Percentiles rank a stretch among this genome's conserved stretches.
These are phyloP conservation scores for Sporisorium sorghi DNA, from an alignment of 1,284 basidiomycete species.

Conservation along the genomic window DNA sequence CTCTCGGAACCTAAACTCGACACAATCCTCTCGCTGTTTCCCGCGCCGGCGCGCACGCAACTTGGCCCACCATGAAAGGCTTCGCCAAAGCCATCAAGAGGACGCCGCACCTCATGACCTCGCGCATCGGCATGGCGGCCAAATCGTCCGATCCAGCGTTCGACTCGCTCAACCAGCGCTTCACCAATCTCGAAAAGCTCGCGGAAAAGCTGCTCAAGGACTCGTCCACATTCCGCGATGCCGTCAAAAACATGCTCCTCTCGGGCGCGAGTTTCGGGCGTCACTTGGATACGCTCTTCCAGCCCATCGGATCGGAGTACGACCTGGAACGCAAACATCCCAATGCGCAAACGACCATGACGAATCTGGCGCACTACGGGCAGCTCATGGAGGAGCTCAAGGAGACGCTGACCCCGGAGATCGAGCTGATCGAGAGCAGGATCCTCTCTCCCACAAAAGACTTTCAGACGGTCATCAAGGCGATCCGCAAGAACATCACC, in stretches of 20 bases:
- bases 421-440: conserved; percentile 92
- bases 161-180: conserved; percentile 72
- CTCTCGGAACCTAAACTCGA: too few species aligned
- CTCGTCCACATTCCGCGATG: conserved; percentile 84
- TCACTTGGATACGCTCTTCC: conserved; percentile 78
- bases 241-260: conserved; percentile 76
- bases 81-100: conserved; percentile 63
- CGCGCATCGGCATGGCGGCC: conserved; percentile 64
- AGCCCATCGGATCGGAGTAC: conserved; percentile 75
- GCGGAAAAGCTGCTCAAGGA: conserved; percentile 93
- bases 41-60: not conserved
- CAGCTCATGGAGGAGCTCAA: conserved; percentile 85
- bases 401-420: conserved; percentile 83
- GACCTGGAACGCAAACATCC: conserved; percentile 84
- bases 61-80: conserved; percentile 55
- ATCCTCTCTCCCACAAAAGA: conserved; percentile 89
- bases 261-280: conserved; percentile 81
- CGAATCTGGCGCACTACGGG: conserved; percentile 80
- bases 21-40: not conserved
- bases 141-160: conserved; percentile 66
- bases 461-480: conserved; percentile 84
- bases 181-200: conserved; percentile 81
- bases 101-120: conserved; percentile 67
- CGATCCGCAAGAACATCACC: conserved; percentile 90
- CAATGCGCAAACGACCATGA: conserved; percentile 80